phyloP scores from a whole-genome alignment of 345 rosid species.

The Melaleuca alternifolia region DNA sequence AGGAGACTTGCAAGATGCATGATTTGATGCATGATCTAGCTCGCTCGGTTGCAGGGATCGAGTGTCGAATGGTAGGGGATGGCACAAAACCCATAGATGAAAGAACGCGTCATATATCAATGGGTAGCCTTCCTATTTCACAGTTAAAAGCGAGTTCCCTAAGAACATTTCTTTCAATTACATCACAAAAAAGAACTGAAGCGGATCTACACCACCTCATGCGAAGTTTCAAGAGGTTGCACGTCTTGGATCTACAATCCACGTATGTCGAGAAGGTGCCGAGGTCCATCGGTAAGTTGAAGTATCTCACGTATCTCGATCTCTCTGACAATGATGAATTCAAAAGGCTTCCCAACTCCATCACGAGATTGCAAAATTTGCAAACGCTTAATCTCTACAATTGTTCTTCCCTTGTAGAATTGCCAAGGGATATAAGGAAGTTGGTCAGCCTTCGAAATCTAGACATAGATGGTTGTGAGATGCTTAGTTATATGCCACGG shows the following conservation, averaged over 20 bases:
- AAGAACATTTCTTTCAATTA: background rate
- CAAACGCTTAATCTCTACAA: background rate
- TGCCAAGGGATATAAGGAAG: background rate
- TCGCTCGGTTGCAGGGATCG: background rate
- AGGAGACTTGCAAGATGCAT: background rate
- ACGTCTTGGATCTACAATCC: background rate
- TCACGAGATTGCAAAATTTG: background rate
- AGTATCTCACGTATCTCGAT: background rate
- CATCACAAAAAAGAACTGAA: background rate
- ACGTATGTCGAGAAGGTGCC: background rate
- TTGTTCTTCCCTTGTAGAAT: background rate
- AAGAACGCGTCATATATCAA: background rate
- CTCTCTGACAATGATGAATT: background rate
- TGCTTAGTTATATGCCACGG: background rate
- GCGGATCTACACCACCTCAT: background rate
- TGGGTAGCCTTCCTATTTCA: background rate
- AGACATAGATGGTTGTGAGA: background rate
- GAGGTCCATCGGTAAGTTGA: background rate
- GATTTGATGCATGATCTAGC: background rate
- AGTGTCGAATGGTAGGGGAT: background rate
- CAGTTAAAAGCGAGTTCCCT: background rate
- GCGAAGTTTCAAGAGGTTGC: background rate
- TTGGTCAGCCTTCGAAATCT: background rate
- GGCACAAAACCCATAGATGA: background rate
- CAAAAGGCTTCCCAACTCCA: background rate